phyloP scores from a whole-genome alignment of 352 stramenopile species.

The Globisporangium cederbergense region DNA sequence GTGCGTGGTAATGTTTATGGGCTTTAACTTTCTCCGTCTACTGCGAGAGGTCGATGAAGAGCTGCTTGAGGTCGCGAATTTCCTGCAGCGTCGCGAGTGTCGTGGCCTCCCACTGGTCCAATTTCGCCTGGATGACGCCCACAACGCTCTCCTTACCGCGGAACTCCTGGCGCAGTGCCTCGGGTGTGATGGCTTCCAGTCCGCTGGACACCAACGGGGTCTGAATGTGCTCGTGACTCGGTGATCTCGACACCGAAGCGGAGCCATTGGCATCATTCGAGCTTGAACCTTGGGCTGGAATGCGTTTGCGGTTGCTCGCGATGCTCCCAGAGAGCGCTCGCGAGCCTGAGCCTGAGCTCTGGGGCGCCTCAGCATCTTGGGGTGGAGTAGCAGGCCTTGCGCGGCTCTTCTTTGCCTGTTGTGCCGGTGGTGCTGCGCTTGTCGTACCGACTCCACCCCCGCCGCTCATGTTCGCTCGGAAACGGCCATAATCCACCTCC shows the following conservation, averaged over 20 bases:
- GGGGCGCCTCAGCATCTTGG: background rate
- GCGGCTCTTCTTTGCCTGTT: constrained; percentile 11
- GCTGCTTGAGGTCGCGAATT: constrained; percentile 65
- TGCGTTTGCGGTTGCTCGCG: constrained; percentile 60
- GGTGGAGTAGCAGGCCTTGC: background rate
- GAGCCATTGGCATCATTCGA: background rate
- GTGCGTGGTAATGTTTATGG: background rate
- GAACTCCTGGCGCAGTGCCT: constrained; percentile 31
- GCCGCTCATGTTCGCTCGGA: constrained; percentile 3
- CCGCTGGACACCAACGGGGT: constrained; percentile 35
- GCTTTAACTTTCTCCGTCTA: background rate
- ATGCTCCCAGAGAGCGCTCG: constrained; percentile 45
- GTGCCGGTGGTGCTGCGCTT: background rate
- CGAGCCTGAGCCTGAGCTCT: constrained; percentile 11
- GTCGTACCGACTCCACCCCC: background rate
- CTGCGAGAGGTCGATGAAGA: constrained; percentile 47
- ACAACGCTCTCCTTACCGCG: constrained; percentile 39
- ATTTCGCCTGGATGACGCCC: constrained; percentile 48
- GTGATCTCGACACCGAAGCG: background rate
- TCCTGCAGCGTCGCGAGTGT: constrained; percentile 68
- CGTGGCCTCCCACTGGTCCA: constrained; percentile 57
- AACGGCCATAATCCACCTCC: constrained; percentile 2
- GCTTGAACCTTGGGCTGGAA: constrained; percentile 19
- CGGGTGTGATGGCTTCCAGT: constrained; percentile 15
- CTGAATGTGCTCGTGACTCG: constrained; percentile 25